Evolutionary conservation across 768 basidiomycete genomes (phyloP).

Genomic region (Suillus sp.): DNA sequence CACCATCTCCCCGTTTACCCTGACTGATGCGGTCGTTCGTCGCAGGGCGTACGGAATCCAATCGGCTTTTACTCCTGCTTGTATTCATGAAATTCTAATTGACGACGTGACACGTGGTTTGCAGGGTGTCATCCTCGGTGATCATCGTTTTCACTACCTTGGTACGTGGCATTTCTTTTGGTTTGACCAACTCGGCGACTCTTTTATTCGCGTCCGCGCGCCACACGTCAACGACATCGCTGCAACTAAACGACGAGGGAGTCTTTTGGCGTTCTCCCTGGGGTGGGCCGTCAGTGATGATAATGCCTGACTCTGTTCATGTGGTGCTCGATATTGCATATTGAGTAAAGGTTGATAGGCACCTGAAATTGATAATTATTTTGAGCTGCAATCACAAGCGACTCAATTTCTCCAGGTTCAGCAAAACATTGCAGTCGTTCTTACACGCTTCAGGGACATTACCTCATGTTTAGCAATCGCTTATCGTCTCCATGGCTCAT

Average conservation of each 20-base stretch:
- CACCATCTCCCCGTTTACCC: neutral
- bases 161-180: neutral
- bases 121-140: neutral
- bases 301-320: neutral
- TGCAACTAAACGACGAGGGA: neutral
- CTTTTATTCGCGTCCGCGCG: neutral
- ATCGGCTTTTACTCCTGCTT: neutral
- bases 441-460: constrained; percentile 4
- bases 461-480: constrained; percentile 5
- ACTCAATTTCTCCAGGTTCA: neutral
- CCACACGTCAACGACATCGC: neutral
- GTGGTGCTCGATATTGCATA: neutral
- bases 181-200: neutral
- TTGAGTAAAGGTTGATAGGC: neutral
- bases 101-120: constrained; percentile 2
- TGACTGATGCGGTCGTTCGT: neutral
- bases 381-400: neutral
- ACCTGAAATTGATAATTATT: neutral
- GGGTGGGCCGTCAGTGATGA: neutral
- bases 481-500: constrained; percentile 3
- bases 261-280: neutral
- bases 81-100: neutral
- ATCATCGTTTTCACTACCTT: neutral
- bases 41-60: neutral
- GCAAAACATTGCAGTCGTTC: neutral